Base-by-base conservation (phyloP, 148 eudicot species). In the Vaccinium macrocarpon region DNA sequence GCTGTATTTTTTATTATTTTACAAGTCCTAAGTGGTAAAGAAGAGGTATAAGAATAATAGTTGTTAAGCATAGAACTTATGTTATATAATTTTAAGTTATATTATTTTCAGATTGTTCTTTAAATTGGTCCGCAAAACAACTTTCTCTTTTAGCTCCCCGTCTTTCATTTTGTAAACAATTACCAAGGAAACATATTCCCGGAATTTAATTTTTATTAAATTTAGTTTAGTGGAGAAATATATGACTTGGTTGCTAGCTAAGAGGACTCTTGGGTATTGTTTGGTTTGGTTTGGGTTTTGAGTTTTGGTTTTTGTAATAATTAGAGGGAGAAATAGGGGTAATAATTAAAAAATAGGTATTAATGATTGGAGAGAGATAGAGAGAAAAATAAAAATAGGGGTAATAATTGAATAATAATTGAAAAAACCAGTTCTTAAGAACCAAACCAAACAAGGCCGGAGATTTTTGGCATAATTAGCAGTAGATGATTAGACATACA, bases 201-300 rank as follows among this genome's bases (percentile, higher is more conserved):
- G 76, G 42, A 15, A 12, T 32, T 72, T 16, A 32, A 10, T 4
- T 16, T 19, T 13, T 62, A 18, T 48, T 76, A 18, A 76, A 76
- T 7, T 6, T 15, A 32, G 49, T 8, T 21, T 21, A n/a, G 51
- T 38, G 79, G 52, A 48, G 32, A 75, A 75, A 75, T 48, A 75
- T 75, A 55, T 75, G 49, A 48, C 53, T 75, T 75, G 78, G 52
- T 74, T 74, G 52, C 42, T n/a, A 74, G 3, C 51, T 42, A 74
- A 74, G 78, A 74, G 78, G 42, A 13, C 9, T 2, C n/a, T 42
- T 19, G 0, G n/a, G n/a, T n/a, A n/a, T n/a, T n/a, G n/a, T n/a
- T n/a, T n/a, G n/a, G n/a, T n/a, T n/a, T n/a, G n/a, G n/a, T n/a
- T n/a, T n/a, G n/a, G n/a, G n/a, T n/a, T n/a, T n/a, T n/a, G n/a